phyloP scores from a whole-genome alignment of 768 basidiomycete genomes.

The Rhodosporidiobolus odoratus region DNA sequence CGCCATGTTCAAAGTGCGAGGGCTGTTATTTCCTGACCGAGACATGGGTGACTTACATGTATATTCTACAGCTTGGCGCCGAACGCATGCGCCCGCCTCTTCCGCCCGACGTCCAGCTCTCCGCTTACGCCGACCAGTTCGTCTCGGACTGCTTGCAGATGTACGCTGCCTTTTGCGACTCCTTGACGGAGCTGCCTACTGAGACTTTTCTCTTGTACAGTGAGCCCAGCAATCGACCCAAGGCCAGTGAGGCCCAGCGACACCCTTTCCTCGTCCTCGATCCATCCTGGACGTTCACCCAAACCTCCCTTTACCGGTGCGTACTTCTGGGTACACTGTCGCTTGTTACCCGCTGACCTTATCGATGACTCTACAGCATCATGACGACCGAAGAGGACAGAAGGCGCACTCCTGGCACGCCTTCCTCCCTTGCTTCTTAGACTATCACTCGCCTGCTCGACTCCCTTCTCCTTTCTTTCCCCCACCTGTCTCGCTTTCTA shows the following conservation, averaged over 20 bases:
- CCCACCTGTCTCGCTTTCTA: background rate
- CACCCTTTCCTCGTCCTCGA: constrained; percentile 38
- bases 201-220: constrained; percentile 6
- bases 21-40: background rate
- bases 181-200: background rate
- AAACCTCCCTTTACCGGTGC: constrained; percentile 21
- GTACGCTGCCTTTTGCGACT: constrained; percentile 51
- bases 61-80: constrained; percentile 63
- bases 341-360: background rate
- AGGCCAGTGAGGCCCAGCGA: constrained; percentile 31
- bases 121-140: constrained; percentile 75
- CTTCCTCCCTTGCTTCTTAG: constrained; percentile 8
- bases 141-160: constrained; percentile 81
- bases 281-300: constrained; percentile 31
- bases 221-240: constrained; percentile 37
- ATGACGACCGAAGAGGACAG: constrained; percentile 22
- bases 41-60: background rate
- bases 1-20: constrained; percentile 84
- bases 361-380: background rate
- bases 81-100: constrained; percentile 81
- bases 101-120: constrained; percentile 71
- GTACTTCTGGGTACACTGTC: background rate
- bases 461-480: too few relatives aligned
- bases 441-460: background rate
- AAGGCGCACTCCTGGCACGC: constrained; percentile 12